Evolutionary conservation across 2,329 filamentous ascomycete species (phyloP).

Genomic region (Alternaria hordeiaustralica): DNA sequence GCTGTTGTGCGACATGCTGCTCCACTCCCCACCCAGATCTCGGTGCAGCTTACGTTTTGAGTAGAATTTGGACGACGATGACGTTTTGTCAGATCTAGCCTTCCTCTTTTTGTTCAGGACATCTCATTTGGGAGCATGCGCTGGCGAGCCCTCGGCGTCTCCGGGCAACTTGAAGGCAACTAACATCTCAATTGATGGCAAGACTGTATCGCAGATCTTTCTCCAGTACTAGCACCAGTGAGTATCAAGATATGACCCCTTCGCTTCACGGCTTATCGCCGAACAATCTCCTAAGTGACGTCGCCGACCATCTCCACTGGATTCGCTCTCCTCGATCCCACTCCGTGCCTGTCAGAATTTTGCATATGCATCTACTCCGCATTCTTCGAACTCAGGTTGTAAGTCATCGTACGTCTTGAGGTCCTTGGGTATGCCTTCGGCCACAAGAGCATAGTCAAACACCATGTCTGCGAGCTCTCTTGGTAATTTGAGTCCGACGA

Average conservation of each 20-base stretch:
- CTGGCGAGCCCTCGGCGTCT: background rate
- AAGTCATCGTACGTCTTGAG: background rate
- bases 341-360: background rate
- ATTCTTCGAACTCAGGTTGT: background rate
- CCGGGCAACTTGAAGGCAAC: background rate
- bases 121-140: background rate
- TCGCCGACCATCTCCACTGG: background rate
- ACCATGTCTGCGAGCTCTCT: background rate
- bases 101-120: background rate
- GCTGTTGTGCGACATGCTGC: background rate
- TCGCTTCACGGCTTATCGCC: background rate
- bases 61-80: background rate
- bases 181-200: background rate
- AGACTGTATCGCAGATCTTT: background rate
- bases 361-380: background rate
- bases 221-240: background rate
- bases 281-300: background rate
- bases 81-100: background rate
- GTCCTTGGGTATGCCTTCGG: background rate
- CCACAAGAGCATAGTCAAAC: background rate
- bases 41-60: background rate
- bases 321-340: background rate
- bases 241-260: background rate
- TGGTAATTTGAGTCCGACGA: background rate
- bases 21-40: background rate